Evolutionary conservation across 1,284 basidiomycete species (phyloP), one percentile per base, ranked within the genome.

Genomic region (Rhodotorula sp.): DNA sequence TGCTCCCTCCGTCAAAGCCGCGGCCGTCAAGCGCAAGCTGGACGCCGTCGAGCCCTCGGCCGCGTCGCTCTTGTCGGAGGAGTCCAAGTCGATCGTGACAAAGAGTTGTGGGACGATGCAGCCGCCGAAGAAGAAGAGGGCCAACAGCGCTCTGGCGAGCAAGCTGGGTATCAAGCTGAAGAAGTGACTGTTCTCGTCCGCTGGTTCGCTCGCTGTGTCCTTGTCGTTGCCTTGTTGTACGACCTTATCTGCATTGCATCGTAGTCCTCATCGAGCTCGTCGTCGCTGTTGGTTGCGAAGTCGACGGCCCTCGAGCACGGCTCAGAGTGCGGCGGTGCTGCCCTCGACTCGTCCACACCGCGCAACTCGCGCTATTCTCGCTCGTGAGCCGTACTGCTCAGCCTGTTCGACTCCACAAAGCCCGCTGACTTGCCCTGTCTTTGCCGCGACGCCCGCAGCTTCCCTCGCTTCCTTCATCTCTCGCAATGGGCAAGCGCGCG

Each of bases 41-140:
- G 78, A 75, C 40, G 71, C 75, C 44, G 75, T 77, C 30, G 78
- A 79, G 69, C 78, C 78, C 26, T 76, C 74, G 13, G 71, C 77
- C 30, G 70, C 70, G 66, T 88, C 85, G 70, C 81, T 95, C 2
- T 81, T 95, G 34, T 86, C 89, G 8, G 88, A 88, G 59, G 85
- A 87, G n/a, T 85, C 89, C 2, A 86, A 87, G 65, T 84, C 87
- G 22, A 81, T 91, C 74, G 84, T 88, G 16, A 64, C 63, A 24
- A 65, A 68, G 46, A 64, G 64, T 51, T 72, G 67, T 20, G 54
- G 31, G 60, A 31, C 59, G 47, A 67, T 61, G 64, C 67, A 69
- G 34, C 67, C 72, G 48, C 69, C 75, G n/a, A 67, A 63, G 64
- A 77, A 77, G 69, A 77, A 77, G 75, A 73, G 66, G 64, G 65